These are phyloP conservation scores for Meira nashicola DNA, from an alignment of 1,284 basidiomycete genomes.

Conservation along the genomic window DNA sequence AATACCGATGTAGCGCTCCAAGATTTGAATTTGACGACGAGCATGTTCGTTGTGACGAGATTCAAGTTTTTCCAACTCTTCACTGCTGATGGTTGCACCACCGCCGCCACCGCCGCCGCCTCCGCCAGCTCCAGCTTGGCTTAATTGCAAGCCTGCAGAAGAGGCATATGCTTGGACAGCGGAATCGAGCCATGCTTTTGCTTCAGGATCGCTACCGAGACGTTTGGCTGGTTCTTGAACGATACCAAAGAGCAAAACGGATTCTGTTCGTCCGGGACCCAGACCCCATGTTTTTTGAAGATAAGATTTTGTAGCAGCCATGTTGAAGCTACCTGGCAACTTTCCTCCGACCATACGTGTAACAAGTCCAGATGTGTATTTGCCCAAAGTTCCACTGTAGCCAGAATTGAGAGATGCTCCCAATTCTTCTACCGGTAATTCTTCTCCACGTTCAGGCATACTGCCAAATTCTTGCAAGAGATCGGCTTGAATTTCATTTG, in stretches of 20 bases:
- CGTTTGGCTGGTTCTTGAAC: constrained; percentile 92
- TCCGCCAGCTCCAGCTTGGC: constrained; percentile 55
- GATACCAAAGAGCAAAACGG: constrained; percentile 81
- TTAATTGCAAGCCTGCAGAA: constrained; percentile 77
- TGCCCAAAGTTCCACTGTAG: constrained; percentile 81
- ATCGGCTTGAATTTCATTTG: constrained; percentile 90
- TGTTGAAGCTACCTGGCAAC: constrained; percentile 98
- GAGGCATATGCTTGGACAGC: constrained; percentile 80
- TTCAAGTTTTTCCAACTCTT: constrained; percentile 95
- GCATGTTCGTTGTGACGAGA: constrained; percentile 87
- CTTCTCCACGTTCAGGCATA: constrained; percentile 89
- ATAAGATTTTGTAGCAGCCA: constrained; percentile 76
- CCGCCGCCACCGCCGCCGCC: constrained; percentile 60
- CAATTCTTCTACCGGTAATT: constrained; percentile 81
- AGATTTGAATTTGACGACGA: constrained; percentile 85
- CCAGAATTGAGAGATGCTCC: constrained; percentile 77
- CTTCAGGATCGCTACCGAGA: constrained; percentile 82
- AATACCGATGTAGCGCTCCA: constrained; percentile 89
- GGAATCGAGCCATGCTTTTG: constrained; percentile 85
- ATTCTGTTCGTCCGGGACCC: constrained; percentile 80
- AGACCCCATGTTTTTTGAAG: constrained; percentile 65
- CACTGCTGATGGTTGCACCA: constrained; percentile 77
- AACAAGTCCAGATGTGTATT: constrained; percentile 86
- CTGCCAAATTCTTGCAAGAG: constrained; percentile 62
- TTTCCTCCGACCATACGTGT: constrained; percentile 89